Conservation (phyloP, 768 basidiomycete genomes). For the Strobilomyces confusus region DNA sequence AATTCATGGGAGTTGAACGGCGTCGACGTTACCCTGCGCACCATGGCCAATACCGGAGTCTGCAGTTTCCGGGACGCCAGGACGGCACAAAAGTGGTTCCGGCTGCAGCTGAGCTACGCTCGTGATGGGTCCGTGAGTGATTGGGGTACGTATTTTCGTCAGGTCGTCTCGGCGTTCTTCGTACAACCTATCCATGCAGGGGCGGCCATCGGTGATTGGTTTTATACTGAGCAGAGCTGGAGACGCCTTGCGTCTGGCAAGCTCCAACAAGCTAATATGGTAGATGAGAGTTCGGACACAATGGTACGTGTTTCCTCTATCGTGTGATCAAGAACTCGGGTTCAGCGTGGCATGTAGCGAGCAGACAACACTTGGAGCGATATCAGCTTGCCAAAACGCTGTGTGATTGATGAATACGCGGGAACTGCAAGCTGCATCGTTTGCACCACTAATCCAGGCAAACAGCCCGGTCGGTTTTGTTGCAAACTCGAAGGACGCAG, state of each 20-base stretch:
- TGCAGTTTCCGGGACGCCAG: not conserved
- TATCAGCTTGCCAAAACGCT: not conserved
- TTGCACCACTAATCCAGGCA: not conserved
- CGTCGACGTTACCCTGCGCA: not conserved
- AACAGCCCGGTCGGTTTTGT: not conserved
- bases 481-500: not conserved
- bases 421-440: not conserved
- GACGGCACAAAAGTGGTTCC: constrained; percentile 5
- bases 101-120: constrained; percentile 1
- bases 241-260: constrained; percentile 2
- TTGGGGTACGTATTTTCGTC: not conserved
- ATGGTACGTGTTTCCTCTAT: not conserved
- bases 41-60: not conserved
- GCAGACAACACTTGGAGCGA: not conserved
- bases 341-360: not conserved
- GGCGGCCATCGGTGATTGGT: constrained; percentile 1
- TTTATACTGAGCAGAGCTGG: not conserved
- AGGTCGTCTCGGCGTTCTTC: too few relatives aligned
- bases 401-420: not conserved
- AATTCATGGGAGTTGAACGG: constrained; percentile 4
- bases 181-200: not conserved
- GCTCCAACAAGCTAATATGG: not conserved
- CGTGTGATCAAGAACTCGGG: not conserved
- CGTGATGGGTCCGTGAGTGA: not conserved
- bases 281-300: not conserved